Base-by-base conservation (phyloP, 2,329 filamentous ascomycete genomes). In the Fragosphaeria purpurea region DNA sequence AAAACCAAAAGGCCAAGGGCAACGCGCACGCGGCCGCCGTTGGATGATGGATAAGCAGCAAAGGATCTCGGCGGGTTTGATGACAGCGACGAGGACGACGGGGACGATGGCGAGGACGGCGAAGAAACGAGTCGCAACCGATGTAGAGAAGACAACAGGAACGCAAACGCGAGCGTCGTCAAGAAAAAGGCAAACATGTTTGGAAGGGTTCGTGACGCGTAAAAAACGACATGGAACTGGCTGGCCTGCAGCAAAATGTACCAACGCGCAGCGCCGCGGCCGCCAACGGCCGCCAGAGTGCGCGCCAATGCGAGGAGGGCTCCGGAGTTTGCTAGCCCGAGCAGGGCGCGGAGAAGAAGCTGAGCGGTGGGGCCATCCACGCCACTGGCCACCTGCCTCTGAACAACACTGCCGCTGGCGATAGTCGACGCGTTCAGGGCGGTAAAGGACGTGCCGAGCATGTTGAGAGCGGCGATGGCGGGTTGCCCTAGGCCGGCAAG, bases 131-230 rank as follows among this genome's bases (percentile, higher is more conserved):
- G 22, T 22, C 22, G 22, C 22, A 22, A 22, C 22, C 22, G 22
- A 22, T 22, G 22, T 22, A 22, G 22, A 22, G 22, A 22, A 22
- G 22, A 22, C 30, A 57, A 33, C 31, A 54, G 30, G 12, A 45
- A 32, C 38, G 74, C 83, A 67, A 72, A 91, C 85, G 51, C 54
- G 32, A 50, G 46, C 32, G 56, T 57, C 10, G 56, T 88, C 52
- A 96, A 70, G 8, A 82, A 80, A 70, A 97, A 93, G 22, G 93
- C 90, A 68, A 96, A 95, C 85, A 94, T 95, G 65, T 98, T 98
- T 2, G 93, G 93, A 57, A 98, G 70, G 3, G 89, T 93, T 54
- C 93, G 77, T 12, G 89, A 93, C 11, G 90, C 85, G 70, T 98
- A 98, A 67, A 88, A 98, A 55, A 93, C 76, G 54, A 95, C 70